phyloP scores from a whole-genome alignment of 2,329 filamentous ascomycete species.

The Aspergillus sp. region DNA sequence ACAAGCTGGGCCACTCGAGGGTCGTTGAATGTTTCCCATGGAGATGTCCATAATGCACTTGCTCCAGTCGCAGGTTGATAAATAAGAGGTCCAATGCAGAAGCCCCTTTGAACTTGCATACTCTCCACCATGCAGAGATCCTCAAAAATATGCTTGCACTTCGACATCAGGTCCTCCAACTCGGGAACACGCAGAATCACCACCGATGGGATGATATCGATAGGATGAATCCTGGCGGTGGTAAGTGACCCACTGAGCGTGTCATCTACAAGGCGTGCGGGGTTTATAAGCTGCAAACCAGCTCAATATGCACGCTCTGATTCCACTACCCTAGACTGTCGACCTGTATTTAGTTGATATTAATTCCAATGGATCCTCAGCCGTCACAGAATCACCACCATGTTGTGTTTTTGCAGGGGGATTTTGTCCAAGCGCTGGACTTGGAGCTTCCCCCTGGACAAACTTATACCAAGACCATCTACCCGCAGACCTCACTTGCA shows the following conservation, averaged over 20 bases:
- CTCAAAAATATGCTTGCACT: no score
- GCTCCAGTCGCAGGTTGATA: no score
- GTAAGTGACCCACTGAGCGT: constrained; percentile 1
- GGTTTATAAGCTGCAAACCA: not conserved
- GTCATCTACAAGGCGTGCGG: constrained; percentile 4
- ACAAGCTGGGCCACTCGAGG: no score
- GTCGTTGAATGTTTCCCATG: no score
- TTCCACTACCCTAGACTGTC: not conserved
- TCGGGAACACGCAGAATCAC: no score
- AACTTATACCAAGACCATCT: constrained; percentile 29
- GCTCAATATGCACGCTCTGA: not conserved
- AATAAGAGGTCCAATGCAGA: no score
- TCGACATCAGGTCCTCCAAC: no score
- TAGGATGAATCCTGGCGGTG: no score
- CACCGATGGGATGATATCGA: no score
- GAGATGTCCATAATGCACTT: no score
- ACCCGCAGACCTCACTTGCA: constrained; percentile 34
- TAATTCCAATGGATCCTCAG: constrained; percentile 10
- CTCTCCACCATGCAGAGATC: no score
- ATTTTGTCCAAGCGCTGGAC: constrained; percentile 37
- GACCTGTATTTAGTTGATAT: not conserved
- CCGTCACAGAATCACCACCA: constrained; percentile 38
- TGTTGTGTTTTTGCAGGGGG: constrained; percentile 49
- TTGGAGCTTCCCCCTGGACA: constrained; percentile 47
- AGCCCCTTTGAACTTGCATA: no score